phyloP scores from a whole-genome alignment of 208 protist species.

The Angomonas desouzai region DNA sequence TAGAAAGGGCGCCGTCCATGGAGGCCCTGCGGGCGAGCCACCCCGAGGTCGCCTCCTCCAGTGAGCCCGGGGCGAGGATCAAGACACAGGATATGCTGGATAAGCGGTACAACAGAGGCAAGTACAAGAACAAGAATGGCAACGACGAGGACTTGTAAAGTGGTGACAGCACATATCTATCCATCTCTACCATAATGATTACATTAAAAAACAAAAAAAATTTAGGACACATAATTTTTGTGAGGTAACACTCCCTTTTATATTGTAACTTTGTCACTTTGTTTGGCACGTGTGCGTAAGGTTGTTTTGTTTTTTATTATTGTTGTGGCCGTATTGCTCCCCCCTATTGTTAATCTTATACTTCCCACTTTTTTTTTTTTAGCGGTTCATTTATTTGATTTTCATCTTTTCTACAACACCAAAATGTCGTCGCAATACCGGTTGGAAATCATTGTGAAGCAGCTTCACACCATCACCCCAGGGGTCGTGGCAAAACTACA shows the following conservation, averaged over 20 bases:
- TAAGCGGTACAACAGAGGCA: slow-evolving; percentile 51
- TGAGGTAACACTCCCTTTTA: not conserved
- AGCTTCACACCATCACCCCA: slow-evolving; percentile 43
- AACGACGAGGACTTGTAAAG: slow-evolving; percentile 9
- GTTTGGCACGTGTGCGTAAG: too few relatives aligned
- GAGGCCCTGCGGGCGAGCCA: slow-evolving; percentile 64
- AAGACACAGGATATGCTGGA: slow-evolving; percentile 48
- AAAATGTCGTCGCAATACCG: slow-evolving; percentile 25
- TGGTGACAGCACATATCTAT: not conserved
- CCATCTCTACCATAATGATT: not conserved
- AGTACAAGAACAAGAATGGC: slow-evolving; percentile 56
- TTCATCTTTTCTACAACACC: not conserved
- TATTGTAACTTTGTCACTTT: not conserved
- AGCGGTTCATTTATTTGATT: not conserved
- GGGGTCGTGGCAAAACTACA: slow-evolving; percentile 11
- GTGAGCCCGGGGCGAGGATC: slow-evolving; percentile 28
- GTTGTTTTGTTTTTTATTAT: too few relatives aligned
- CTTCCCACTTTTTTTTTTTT: not conserved
- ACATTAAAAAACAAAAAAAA: not conserved
- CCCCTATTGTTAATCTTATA: not conserved
- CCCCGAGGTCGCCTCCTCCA: slow-evolving; percentile 35
- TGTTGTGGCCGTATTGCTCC: not conserved
- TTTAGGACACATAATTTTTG: not conserved
- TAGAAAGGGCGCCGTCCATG: slow-evolving; percentile 31
- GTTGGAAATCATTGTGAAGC: slow-evolving; percentile 69